Evolutionary conservation across 345 rosid species (phyloP), one percentile per base, ranked within the genome.

Genomic region (Gossypium ekmanianum): DNA sequence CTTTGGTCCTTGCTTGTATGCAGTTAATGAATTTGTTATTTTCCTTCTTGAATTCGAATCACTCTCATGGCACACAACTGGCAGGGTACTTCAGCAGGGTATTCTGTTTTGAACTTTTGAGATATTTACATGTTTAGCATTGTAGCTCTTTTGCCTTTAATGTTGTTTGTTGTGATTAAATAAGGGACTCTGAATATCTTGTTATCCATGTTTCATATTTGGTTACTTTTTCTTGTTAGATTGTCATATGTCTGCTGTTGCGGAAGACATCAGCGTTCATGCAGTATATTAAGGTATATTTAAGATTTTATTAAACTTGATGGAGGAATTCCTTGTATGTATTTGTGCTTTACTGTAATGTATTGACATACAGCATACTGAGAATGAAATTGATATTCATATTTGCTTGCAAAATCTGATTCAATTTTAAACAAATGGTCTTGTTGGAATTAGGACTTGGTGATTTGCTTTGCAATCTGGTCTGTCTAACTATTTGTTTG

Each of bases 41-140:
- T 82, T 94, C 98, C 74, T 94, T 89, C 81, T 77, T 94, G 88
- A 87, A 88, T 77, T 83, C 92, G 9, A 84, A 83, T 17, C 85
- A 88, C 77, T 73, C 87, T 29, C 93, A 89, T 81, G 83, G 87
- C 78, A 82, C 92, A 51, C 75, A 83, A 71, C 87, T 92, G 76
- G 98, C 96, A 50, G 98, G 98, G 50, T 94, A 94, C 84, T 94
- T 94, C 75, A 90, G 98, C 84, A 94, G 92, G 98, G 98, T 94
- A 83, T 81, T 56, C 39, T 24, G 63, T 76, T 41, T 0, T 76
- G 67, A 78, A 71, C 65, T 70, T 75, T 55, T 29, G 74, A 58
- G 72, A 73, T 56, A 50, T 65, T 57, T 72, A 65, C 16, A 22
- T 59, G 34, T 52, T 65, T 18, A 59, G 56, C 58, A 16, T 26